Evolutionary conservation across 176 grass and related monocot species (phyloP).

Genomic region (Carex pumila): DNA sequence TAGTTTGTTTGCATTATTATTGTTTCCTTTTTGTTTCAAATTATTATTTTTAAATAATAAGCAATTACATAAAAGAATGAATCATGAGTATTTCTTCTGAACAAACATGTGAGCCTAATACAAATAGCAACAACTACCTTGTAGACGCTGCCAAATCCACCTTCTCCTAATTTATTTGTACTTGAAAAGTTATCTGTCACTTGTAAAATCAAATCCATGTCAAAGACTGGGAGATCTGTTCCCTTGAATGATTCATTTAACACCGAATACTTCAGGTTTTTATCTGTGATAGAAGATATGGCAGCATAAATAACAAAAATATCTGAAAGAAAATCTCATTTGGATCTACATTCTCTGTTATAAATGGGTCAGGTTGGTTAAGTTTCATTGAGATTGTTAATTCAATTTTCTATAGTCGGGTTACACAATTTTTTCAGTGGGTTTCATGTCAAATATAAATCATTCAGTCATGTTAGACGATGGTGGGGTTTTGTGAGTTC

Average conservation of each 20-base stretch:
- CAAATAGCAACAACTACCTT: slow-evolving; percentile 32
- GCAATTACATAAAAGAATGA: not conserved
- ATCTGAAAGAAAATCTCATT: not conserved
- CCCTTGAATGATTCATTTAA: not conserved
- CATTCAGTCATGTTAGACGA: no score
- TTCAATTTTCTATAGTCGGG: no score
- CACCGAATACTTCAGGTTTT: not conserved
- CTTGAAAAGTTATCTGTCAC: slow-evolving; percentile 32
- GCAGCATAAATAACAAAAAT: not conserved
- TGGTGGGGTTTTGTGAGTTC: no score
- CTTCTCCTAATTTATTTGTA: slow-evolving; percentile 35
- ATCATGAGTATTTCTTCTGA: not conserved
- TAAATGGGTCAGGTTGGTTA: no score
- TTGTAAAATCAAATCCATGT: slow-evolving; percentile 20
- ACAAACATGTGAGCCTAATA: not conserved
- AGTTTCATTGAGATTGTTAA: no score
- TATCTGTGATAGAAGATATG: not conserved
- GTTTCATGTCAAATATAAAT: no score
- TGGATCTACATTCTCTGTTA: not conserved
- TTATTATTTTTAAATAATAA: not conserved
- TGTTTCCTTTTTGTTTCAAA: not conserved
- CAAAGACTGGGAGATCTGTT: slow-evolving; percentile 28
- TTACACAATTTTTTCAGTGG: no score
- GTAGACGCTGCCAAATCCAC: slow-evolving; percentile 53
- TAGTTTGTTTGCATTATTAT: no score